Base-by-base conservation (phyloP, 2,329 filamentous ascomycete genomes). In the Sphaerulina populicola region DNA sequence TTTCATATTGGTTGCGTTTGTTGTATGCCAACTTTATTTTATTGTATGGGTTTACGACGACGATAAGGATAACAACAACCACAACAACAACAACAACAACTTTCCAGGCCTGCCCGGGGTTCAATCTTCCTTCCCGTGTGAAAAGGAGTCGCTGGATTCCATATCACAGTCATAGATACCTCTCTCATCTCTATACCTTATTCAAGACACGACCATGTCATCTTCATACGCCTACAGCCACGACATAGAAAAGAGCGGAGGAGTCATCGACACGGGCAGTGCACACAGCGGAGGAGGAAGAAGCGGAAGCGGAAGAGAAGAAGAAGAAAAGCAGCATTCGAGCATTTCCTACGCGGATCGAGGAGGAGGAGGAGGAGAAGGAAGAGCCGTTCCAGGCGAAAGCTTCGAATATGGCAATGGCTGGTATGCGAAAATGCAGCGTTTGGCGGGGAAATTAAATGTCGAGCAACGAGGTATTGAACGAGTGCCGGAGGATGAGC, bases 381-480 rank as follows among this genome's bases (percentile, higher is more conserved):
- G 18, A 18, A 71, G 71, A 43, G 77, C 77, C 10, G 77, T 83
- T 3, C 72, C 74, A 3, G 78, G 77, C 21, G 78, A 83, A 60
- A 77, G 69, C 55, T 82, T 84, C 58, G 74, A 75, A 53, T 71
- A 77, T 53, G 80, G 80, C 51, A 67, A 78, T 60, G 72, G 72
- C 33, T 60, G 71, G 51, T 81, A 80, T 61, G 80, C 79, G 14
- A 79, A 73, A 62, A 57, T 81, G 0, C 82, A 85, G 66, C 76
- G 80, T 29, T 61, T 86, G 11, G 83, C 82, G 0, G 81, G 77
- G 39, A 80, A 75, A 60, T 74, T 84, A 56, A 78, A 82, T 38
- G 78, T 89, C 49, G 85, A 90, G 69, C 80, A 86, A 69, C 73
- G 85, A 63, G 85, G 85, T 48, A 86, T 89, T 53, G 85, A 89